Base-by-base conservation (phyloP, 139 green algal genomes). In the Parachlorella kessleri region DNA sequence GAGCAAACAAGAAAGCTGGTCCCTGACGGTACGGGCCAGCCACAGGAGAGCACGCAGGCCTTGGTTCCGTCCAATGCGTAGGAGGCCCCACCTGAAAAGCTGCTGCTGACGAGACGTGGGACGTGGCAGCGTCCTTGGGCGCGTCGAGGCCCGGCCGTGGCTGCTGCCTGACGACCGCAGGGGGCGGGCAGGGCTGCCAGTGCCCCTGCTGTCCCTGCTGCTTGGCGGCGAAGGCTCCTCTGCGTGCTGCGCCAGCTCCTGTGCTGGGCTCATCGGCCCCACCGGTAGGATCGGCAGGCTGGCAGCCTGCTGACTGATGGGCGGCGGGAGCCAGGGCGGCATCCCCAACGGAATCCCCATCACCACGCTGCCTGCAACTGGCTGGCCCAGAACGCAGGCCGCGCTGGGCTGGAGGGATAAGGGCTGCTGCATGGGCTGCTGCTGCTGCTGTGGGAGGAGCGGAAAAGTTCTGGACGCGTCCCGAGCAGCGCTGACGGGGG, bases 331-430 rank as follows among this genome's bases (percentile, higher is more conserved):
- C 1, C 59, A 66, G 9, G 75, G 64, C 26, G 72, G 75, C 66
- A 75, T 48, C 4, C 66, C 42, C 36, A 81, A 69, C n/a, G 75
- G 75, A 14, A 81, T 36, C 3, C 73, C 35, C 48, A 71, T 42
- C 35, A 41, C 41, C 40, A 80, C 30, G 55, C 72, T 37, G 55
- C 28, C 39, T n/a, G 8, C 5, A 37, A 39, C 37, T 10, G 55
- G 69, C 26, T n/a, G n/a, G n/a, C n/a, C n/a, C n/a, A n/a, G n/a
- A n/a, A n/a, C n/a, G n/a, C n/a, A n/a, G n/a, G n/a, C n/a, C n/a
- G n/a, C n/a, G n/a, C n/a, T n/a, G n/a, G n/a, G n/a, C n/a, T n/a
- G n/a, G n/a, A n/a, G n/a, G n/a, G n/a, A n/a, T n/a, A 26, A 32
- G 3, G 59, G 41, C 39, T 41, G 55, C 63, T 5, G 59, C 73